Evolutionary conservation across 495 filamentous ascomycete species (phyloP), one percentile per base, ranked within the genome.

Genomic region (Talaromyces proteolyticus): DNA sequence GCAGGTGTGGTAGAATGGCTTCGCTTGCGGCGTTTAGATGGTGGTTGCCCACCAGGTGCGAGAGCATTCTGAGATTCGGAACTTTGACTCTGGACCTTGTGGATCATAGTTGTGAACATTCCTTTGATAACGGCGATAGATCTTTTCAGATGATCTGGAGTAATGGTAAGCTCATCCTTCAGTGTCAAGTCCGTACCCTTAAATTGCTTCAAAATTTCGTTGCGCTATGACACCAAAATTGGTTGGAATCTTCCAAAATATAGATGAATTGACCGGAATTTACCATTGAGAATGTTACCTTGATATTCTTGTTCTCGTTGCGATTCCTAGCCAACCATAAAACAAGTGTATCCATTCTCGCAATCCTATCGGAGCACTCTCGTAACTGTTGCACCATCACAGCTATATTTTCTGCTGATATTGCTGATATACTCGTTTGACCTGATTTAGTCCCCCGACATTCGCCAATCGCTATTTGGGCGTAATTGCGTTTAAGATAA

Each of bases 21-120:
- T 47, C 65, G 64, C 64, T 75, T 78, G 40, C 73, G 60, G 53
- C 71, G 84, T 63, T 90, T 91, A 34, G 66, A 68, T 4, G 80
- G 72, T 36, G 86, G 25, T 12, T 29, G 25, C 5, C 25, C 25
- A 29, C 25, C 25, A 29, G 25, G 25, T 29, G 25, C 6, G 25
- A 29, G 25, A 5, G 25, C 25, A 29, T 29, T 29, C 25, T 5
- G 25, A 12, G 25, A 5, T 12, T 29, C 12, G 12, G 6, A 12
- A 6, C 25, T 29, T 29, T 29, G 25, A 12, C 5, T 29, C 12
- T 29, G 25, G 25, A 29, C 25, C 25, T 29, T 29, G 25, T 6
- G 25, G 12, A 29, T 29, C 25, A 29, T 29, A 12, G 12, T 29
- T 29, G 25, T 29, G 12, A 29, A 29, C 5, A 29, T 29, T 29